Evolutionary conservation across 2,329 filamentous ascomycete genomes (phyloP).

Genomic region (Plenodomus lindquistii): DNA sequence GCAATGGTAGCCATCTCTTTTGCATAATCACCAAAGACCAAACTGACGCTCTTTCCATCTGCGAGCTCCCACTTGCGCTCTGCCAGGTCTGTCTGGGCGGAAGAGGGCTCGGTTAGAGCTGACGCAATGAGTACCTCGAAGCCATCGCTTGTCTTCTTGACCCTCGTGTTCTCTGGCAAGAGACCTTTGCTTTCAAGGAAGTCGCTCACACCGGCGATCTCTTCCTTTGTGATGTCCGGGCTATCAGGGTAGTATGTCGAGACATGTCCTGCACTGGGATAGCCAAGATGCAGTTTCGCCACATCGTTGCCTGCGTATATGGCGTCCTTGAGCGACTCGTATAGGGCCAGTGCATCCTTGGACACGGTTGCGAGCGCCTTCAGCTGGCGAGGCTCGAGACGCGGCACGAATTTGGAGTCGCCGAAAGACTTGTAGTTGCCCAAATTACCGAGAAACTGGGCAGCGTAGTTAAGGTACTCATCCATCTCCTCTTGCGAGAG

Average conservation of each 20-base stretch:
- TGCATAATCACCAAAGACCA: conserved; percentile 53
- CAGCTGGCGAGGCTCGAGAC: conserved; percentile 48
- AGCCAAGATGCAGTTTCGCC: conserved; percentile 53
- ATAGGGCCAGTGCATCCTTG: conserved; percentile 45
- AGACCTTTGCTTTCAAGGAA: conserved; percentile 52
- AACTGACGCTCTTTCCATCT: conserved; percentile 51
- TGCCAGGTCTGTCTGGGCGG: conserved; percentile 47
- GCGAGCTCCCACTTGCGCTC: conserved; percentile 52
- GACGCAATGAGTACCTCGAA: conserved; percentile 56
- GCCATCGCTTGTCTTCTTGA: conserved; percentile 50
- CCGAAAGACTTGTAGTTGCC: conserved; percentile 59
- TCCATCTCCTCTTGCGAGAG: conserved; percentile 45
- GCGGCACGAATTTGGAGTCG: conserved; percentile 57
- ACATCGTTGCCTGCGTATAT: conserved; percentile 50
- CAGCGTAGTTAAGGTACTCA: conserved; percentile 45
- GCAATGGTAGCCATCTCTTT: conserved; percentile 54
- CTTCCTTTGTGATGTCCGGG: conserved; percentile 52
- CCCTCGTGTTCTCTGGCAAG: conserved; percentile 55
- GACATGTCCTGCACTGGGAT: conserved; percentile 53
- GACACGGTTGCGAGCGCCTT: conserved; percentile 50
- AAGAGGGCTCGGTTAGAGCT: conserved; percentile 45
- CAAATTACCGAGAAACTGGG: conserved; percentile 57
- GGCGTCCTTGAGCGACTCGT: conserved; percentile 49
- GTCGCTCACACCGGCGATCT: conserved; percentile 52
- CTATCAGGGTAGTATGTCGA: conserved; percentile 57